phyloP scores from a whole-genome alignment of 2,329 filamentous ascomycete species.

The Aspergillus niger region DNA sequence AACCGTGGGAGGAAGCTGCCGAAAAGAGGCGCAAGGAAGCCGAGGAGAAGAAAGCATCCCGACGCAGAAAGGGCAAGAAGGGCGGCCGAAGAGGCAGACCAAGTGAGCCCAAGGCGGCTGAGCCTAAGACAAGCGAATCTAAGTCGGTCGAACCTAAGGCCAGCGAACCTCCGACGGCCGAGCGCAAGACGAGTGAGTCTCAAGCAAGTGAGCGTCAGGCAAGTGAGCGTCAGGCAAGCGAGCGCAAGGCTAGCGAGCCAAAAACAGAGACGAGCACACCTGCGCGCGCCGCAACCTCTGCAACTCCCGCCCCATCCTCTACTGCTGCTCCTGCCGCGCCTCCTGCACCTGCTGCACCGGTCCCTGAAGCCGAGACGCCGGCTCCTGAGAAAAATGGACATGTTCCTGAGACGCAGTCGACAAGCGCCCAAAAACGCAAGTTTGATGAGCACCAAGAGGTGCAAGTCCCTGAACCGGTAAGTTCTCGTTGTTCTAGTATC shows the following conservation, averaged over 20 bases:
- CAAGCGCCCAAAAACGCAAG: conserved; percentile 48
- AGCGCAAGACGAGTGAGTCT: background rate
- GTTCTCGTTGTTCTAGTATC: conserved; percentile 11
- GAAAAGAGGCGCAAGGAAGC: conserved; percentile 64
- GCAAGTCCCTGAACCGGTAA: conserved; percentile 34
- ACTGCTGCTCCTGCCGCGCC: conserved; percentile 24
- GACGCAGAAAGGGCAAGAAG: conserved; percentile 58
- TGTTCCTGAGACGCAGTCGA: conserved; percentile 22
- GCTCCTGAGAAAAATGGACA: conserved; percentile 34
- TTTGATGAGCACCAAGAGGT: conserved; percentile 42
- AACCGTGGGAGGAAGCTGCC: conserved; percentile 77
- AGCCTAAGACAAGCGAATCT: conserved; percentile 52
- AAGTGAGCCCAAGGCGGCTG: conserved; percentile 61
- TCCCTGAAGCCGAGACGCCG: conserved; percentile 20
- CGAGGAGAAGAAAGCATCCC: conserved; percentile 59
- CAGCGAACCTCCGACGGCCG: background rate
- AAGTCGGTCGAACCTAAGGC: background rate
- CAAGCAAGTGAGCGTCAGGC: background rate
- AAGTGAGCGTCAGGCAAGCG: background rate
- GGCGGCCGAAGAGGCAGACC: conserved; percentile 62
- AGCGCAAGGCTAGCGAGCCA: conserved; percentile 48
- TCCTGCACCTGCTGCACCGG: conserved; percentile 16
- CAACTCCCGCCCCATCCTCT: conserved; percentile 24
- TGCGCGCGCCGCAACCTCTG: conserved; percentile 28
- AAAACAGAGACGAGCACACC: conserved; percentile 50